Percentiles rank a stretch among this genome's conserved stretches.
These are phyloP conservation scores for Melampsora americana DNA, from an alignment of 1,284 basidiomycete genomes.

Conservation along the genomic window DNA sequence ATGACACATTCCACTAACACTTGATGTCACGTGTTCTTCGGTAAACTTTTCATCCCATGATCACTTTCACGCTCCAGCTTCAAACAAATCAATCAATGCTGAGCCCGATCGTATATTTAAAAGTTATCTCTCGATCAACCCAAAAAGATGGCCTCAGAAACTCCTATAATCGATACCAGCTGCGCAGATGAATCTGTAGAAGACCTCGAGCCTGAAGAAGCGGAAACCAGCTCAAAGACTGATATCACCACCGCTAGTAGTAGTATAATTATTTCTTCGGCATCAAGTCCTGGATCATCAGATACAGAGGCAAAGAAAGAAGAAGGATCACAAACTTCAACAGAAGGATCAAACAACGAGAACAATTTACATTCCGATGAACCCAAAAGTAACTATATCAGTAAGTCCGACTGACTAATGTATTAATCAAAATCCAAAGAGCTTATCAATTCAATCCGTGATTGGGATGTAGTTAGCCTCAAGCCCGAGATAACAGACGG, in stretches of 20 bases:
- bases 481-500: constrained; percentile 1
- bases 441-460: not conserved
- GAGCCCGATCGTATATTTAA: too few relatives aligned
- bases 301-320: constrained; percentile 2
- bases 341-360: not conserved
- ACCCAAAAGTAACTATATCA: not conserved
- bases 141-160: not conserved
- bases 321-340: not conserved
- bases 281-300: not conserved
- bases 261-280: not conserved
- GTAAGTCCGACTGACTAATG: not conserved
- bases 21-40: too few relatives aligned
- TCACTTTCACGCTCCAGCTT: too few relatives aligned
- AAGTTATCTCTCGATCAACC: too few relatives aligned
- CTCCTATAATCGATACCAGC: not conserved
- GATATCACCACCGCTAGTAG: too few relatives aligned
- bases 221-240: too few relatives aligned
- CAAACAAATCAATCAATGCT: too few relatives aligned
- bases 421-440: not conserved
- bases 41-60: too few relatives aligned
- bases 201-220: too few relatives aligned
- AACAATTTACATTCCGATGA: not conserved
- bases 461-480: not conserved
- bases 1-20: too few relatives aligned
- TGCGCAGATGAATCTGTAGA: too few relatives aligned